Base-by-base conservation (phyloP, 2,329 filamentous ascomycete genomes). In the Juglanconis juglandina region DNA sequence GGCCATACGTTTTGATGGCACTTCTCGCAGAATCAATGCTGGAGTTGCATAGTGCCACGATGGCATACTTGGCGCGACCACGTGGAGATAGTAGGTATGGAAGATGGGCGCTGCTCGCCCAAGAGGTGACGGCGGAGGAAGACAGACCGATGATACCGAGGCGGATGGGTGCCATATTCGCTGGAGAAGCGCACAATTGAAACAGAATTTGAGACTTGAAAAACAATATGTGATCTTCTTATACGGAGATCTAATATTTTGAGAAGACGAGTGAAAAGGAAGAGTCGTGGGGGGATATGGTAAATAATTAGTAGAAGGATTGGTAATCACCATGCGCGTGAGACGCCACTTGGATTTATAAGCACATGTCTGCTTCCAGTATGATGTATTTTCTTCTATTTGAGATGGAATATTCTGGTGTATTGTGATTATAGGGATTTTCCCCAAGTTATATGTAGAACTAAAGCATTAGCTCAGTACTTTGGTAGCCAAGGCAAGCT, bases 141-240 rank as follows among this genome's bases (percentile, higher is more conserved):
- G 82, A 86, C 56, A 87, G 81, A 50, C 84, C 85, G 60, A 86
- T 76, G n/a, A 87, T 74, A 35, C 79, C 85, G 14, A 82, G 71
- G 56, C 81, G 79, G 61, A 86, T 83, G 9, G 77, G 80, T 78
- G 83, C 80, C 55, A 62, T 65, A 63, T 65, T 13, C 11, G 7
- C 5, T 4, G 14, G 39, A 32, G 14, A 39, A 39, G 11, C 33
- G 9, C 0, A 17, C 6, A 35, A 30, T n/a, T 24, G 32, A 48
- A 5, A 2, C 3, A 5, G 10, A 30, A 4, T 37, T 33, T 33
- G 17, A 3, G 3, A n/a, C 9, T n/a, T 5, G 7, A 32, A 2
- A 24, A 7, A 17, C 17, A 17, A 17, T 17, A 17, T 17, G 17
- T 17, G 17, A 17, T 17, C 17, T 17, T 17, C 17, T 17, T 2